Percentiles rank a stretch among this genome's conserved stretches.
phyloP scores from a whole-genome alignment of 2,329 filamentous ascomycete genomes.

The Xylariales sp. region DNA sequence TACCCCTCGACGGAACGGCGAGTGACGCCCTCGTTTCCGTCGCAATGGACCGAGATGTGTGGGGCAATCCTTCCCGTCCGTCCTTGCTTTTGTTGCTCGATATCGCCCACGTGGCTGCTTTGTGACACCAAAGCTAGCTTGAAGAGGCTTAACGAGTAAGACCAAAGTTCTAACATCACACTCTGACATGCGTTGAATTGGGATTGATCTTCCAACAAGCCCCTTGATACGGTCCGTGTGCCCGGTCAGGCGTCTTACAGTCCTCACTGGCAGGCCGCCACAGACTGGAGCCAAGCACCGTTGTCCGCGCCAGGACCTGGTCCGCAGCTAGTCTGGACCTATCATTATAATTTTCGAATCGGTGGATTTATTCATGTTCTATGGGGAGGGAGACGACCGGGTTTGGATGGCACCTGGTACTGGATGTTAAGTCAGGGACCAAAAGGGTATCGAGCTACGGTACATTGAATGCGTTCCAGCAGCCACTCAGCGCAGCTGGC shows the following conservation, averaged over 20 bases:
- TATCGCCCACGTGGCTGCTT: neutral
- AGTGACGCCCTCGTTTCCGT: constrained; percentile 5
- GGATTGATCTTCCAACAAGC: neutral
- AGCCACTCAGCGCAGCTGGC: too few relatives aligned
- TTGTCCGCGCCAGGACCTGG: too few relatives aligned
- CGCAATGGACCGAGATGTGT: constrained; percentile 5
- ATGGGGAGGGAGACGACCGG: too few relatives aligned
- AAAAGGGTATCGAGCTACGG: too few relatives aligned
- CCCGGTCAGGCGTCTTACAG: neutral
- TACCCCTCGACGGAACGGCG: constrained; percentile 1
- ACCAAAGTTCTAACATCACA: neutral
- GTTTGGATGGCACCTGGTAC: too few relatives aligned
- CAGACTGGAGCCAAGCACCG: too few relatives aligned
- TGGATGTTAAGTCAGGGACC: too few relatives aligned
- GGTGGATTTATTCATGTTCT: too few relatives aligned
- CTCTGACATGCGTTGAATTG: neutral
- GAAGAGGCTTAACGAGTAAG: neutral
- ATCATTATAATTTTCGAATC: too few relatives aligned
- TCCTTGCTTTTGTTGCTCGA: neutral
- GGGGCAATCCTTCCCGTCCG: neutral
- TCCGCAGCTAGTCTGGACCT: too few relatives aligned
- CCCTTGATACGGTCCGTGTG: neutral
- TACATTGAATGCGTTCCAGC: too few relatives aligned
- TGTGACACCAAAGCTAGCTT: neutral
- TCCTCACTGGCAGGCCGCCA: neutral